These are phyloP conservation scores for Blastocystis sp. DNA, from an alignment of 352 stramenopile genomes.

Conservation along the genomic window DNA sequence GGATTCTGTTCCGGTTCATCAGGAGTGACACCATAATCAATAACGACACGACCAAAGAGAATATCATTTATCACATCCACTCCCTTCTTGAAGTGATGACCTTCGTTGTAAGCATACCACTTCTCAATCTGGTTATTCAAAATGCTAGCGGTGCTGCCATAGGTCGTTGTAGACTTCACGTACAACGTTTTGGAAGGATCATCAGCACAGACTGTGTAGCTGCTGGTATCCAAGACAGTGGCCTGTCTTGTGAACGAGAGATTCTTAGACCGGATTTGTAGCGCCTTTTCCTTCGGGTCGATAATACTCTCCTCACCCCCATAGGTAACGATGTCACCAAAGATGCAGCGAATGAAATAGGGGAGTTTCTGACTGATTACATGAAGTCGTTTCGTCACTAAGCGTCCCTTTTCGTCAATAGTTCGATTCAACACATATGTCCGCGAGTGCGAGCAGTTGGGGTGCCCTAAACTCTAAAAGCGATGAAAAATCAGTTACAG, in stretches of 20 bases:
- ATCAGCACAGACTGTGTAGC: not conserved
- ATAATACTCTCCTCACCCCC: slow-evolving; percentile 53
- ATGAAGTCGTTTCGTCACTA: slow-evolving; percentile 46
- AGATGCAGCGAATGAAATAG: slow-evolving; percentile 6
- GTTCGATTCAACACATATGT: slow-evolving; percentile 39
- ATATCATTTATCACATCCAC: slow-evolving; percentile 39
- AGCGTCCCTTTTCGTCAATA: slow-evolving; percentile 19
- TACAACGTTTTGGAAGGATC: slow-evolving; percentile 7
- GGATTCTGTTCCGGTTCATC: not conserved
- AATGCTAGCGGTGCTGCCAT: slow-evolving; percentile 2
- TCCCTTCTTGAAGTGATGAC: slow-evolving; percentile 32
- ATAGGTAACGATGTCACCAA: slow-evolving; percentile 36
- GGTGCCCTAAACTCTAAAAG: not conserved
- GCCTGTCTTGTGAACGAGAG: slow-evolving; percentile 45
- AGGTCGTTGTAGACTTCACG: slow-evolving; percentile 15
- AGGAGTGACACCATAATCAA: not conserved
- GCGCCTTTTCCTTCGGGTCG: slow-evolving; percentile 24
- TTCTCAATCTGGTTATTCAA: slow-evolving; percentile 19
- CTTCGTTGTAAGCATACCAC: slow-evolving; percentile 53
- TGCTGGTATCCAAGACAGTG: slow-evolving; percentile 33
- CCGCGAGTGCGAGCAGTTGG: not conserved
- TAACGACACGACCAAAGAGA: not conserved
- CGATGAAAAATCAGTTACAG: not conserved
- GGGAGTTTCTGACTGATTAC: slow-evolving; percentile 30
- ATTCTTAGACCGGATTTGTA: slow-evolving; percentile 21